Base-by-base conservation (phyloP, 495 filamentous ascomycete species). In the Glarea lozoyensis region DNA sequence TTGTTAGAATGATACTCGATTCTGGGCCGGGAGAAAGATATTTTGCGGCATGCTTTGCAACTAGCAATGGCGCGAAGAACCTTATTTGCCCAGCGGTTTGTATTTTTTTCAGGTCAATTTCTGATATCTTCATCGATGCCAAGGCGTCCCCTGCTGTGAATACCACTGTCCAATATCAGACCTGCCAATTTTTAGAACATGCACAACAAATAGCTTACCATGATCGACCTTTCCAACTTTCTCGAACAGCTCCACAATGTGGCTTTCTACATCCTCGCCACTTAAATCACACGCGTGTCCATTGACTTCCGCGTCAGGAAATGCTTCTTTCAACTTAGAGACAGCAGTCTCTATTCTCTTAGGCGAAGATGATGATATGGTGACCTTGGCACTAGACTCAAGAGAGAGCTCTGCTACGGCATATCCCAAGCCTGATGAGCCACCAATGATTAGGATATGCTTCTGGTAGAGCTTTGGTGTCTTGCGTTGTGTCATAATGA, bases 81-180 rank as follows among this genome's bases (percentile, higher is more conserved):
- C 78, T 71, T 21, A 84, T 61, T 21, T 67, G 68, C 10, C 61
- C 55, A 0, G 61, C 60, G 3, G 45, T 17, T 4, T 62, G 49
- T 44, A 78, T 60, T 23, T 47, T 35, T 1, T 62, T 60, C 7
- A 66, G 44, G 1, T 60, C 65, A 4, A 69, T 27, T 12, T 72
- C 63, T 4, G 55, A 13, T 2, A 78, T 27, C 6, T 55, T 52
- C 1, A 45, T 45, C 4, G 66, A 39, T 7, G 55, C 15, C 1
- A 73, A 63, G 3, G 55, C 43, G 40, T 79, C 61, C 9, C 66
- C 78, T 0, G 81, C 79, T 0, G 79, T 82, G 61, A 64, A 74
- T 43, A 79, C 69, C 20, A 84, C n/a, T n/a, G n/a, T n/a, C n/a
- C n/a, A n/a, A n/a, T n/a, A n/a, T n/a, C n/a, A n/a, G n/a, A n/a